Base-by-base conservation (phyloP, 2,329 filamentous ascomycete species). In the Xylaria arbuscula region DNA sequence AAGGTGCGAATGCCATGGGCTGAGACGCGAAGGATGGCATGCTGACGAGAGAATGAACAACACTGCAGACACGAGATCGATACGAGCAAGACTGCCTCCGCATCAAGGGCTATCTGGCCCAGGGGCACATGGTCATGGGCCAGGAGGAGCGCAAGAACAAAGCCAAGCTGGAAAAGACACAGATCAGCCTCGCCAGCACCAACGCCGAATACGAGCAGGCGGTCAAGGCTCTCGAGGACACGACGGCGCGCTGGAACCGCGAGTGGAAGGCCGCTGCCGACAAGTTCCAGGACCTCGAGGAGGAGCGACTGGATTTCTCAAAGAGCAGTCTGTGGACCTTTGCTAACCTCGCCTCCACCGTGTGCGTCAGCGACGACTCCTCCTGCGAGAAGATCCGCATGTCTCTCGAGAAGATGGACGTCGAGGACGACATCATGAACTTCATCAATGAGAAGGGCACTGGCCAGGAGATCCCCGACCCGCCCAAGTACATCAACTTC, bases 41-140 rank as follows among this genome's bases (percentile, higher is more conserved):
- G 19, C 70, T 70, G 47, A 72, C 50, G 3, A 68, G 28, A 45
- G 19, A 28, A 28, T 28, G 3, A 5, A 54, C 19, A 17, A 48
- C 15, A n/a, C 36, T 19, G 13, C 55, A 93, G 92, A 92, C 94
- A 17, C 89, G 96, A 72, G 96, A 99, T 81, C 91, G 92, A 58
- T 99, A 97, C 79, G 96, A 99, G 81, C 95, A 99, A 80, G 97
- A 99, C 75, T 98, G 95, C 78, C 86, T 99, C 53, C 96, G 97
- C 79, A 98, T 99, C 80, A 99, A 99, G 81, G 96, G 96, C 47
- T 99, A 99, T 78, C 88, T 99, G 4, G 96, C 97, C 3, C 96
- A 99, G 81, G 96, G 96, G 10, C 97, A 99, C 79, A 99, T 99
- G 96, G 96, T 99, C 66, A 99, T 99, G 96, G 96, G 96, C 15